A percentile compares a stretch with the other conserved stretches of the same genome.
These are phyloP conservation scores for Lablab purpureus DNA, from an alignment of 306 rosid genomes.

Conservation along the genomic window DNA sequence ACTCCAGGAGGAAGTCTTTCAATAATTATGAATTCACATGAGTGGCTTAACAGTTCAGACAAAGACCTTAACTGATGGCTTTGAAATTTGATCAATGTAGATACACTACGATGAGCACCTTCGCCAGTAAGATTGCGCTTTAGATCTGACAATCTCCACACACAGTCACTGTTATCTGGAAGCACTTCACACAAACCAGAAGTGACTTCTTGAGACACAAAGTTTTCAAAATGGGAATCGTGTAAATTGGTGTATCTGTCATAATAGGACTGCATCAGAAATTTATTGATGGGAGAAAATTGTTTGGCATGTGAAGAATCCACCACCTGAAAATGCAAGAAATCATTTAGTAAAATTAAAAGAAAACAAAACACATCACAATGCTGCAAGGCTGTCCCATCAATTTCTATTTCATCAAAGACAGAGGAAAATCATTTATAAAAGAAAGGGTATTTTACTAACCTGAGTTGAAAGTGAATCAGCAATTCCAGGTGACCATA, in stretches of 20 bases:
- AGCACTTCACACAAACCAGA: slow-evolving; percentile 53
- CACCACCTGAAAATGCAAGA: slow-evolving; percentile 57
- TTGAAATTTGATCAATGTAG: slow-evolving; percentile 60
- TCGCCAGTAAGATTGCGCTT: slow-evolving; percentile 67
- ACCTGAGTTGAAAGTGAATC: slow-evolving; percentile 62
- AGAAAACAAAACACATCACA: neutral
- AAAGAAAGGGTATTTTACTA: slow-evolving; percentile 37
- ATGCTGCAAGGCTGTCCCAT: neutral
- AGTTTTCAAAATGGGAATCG: slow-evolving; percentile 65
- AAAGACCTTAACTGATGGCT: slow-evolving; percentile 34
- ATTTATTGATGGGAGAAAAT: slow-evolving; percentile 48
- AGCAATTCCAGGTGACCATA: slow-evolving; percentile 48
- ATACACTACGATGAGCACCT: slow-evolving; percentile 79
- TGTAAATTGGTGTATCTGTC: slow-evolving; percentile 49
- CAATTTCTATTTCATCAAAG: neutral
- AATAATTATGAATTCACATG: slow-evolving; percentile 63
- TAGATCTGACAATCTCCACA: slow-evolving; percentile 51
- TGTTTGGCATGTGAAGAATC: slow-evolving; percentile 37
- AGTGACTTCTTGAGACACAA: slow-evolving; percentile 61
- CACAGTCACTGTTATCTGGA: slow-evolving; percentile 48
- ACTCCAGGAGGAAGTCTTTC: slow-evolving; percentile 84
- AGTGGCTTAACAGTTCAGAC: slow-evolving; percentile 50
- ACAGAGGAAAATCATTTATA: neutral
- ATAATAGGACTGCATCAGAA: slow-evolving; percentile 67
- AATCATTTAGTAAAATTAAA: slow-evolving; percentile 8